phyloP scores from a whole-genome alignment of 768 basidiomycete species.

The Agrocybe chaxingu region DNA sequence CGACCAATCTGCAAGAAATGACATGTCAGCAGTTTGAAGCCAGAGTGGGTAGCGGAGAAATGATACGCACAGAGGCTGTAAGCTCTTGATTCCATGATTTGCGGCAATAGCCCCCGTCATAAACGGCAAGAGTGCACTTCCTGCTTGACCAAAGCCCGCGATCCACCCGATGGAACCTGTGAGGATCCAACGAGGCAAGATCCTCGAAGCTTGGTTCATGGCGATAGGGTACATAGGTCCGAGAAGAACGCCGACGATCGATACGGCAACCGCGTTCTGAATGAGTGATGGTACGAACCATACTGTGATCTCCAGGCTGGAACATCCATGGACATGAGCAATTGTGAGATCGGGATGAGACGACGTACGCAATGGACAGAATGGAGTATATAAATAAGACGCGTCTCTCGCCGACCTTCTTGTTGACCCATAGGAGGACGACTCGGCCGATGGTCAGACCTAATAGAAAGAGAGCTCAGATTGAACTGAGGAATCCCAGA shows the following conservation, averaged over 20 bases:
- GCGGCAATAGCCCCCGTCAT: conserved; percentile 64
- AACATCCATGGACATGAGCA: not conserved
- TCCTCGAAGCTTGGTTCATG: not conserved
- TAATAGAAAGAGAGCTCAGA: conserved; percentile 26
- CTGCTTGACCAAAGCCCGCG: conserved; percentile 60
- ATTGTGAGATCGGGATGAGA: not conserved
- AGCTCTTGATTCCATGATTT: conserved; percentile 49
- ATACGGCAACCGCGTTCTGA: conserved; percentile 55
- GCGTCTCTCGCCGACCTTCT: conserved; percentile 49
- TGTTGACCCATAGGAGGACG: conserved; percentile 50
- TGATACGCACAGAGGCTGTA: conserved; percentile 53
- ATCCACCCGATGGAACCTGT: conserved; percentile 60
- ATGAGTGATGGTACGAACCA: conserved; percentile 66
- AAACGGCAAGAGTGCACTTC: conserved; percentile 68
- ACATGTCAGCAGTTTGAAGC: not conserved
- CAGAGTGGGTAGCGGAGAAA: not conserved
- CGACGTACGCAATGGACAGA: conserved; percentile 40
- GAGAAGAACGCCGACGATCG: conserved; percentile 59
- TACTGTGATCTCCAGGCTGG: conserved; percentile 55
- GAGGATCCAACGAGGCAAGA: conserved; percentile 22
- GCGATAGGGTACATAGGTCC: conserved; percentile 54
- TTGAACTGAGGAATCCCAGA: no score
- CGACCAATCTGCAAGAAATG: no score
- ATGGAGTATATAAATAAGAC: conserved; percentile 46
- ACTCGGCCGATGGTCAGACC: conserved; percentile 54